Percentiles rank a stretch among this genome's conserved stretches.
phyloP scores from a whole-genome alignment of 2,329 filamentous ascomycete genomes.

The Microsporum canis region DNA sequence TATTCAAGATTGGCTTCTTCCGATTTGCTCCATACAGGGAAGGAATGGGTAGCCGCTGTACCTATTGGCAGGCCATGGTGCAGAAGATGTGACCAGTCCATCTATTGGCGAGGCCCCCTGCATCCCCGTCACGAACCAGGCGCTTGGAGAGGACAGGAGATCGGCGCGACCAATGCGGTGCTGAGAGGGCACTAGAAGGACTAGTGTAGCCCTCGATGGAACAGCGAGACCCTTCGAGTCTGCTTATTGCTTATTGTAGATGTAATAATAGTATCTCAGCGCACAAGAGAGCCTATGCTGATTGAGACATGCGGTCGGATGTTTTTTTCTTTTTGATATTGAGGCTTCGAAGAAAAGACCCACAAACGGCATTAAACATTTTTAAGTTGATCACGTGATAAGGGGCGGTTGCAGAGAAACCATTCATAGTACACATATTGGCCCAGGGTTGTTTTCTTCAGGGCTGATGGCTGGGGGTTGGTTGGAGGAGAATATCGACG shows the following conservation, averaged over 20 bases:
- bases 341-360: neutral
- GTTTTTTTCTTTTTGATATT: conserved; percentile 1
- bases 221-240: neutral
- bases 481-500: neutral
- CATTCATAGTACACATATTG: no score
- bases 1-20: neutral
- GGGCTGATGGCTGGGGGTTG: neutral
- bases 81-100: conserved; percentile 5
- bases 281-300: neutral
- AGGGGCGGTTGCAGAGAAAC: neutral
- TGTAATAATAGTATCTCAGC: neutral
- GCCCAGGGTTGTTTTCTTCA: neutral
- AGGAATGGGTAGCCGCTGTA: conserved; percentile 2
- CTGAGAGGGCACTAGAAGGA: neutral
- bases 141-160: conserved; percentile 2
- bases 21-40: neutral
- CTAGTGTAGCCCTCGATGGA: neutral
- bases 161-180: conserved; percentile 3
- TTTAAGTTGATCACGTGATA: neutral
- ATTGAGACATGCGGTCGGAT: neutral
- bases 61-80: neutral
- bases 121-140: neutral
- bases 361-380: neutral
- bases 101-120: conserved; percentile 3
- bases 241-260: neutral